These are phyloP conservation scores for Biscutella laevigata DNA, from an alignment of 441 rosid genomes.

Conservation along the genomic window DNA sequence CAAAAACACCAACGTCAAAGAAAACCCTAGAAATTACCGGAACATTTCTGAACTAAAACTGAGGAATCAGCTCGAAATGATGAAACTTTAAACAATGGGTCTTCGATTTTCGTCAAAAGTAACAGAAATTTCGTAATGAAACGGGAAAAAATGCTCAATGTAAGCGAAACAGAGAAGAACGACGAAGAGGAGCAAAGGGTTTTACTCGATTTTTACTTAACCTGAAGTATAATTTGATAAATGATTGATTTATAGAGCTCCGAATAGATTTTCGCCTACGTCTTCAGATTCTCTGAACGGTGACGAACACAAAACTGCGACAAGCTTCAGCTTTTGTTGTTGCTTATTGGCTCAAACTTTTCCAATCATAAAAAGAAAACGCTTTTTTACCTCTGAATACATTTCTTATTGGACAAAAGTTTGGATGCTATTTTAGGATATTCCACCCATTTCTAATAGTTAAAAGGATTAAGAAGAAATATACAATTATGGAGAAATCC, in stretches of 20 bases:
- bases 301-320: slow-evolving; percentile 16
- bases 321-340: slow-evolving; percentile 18
- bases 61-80: slow-evolving; percentile 5
- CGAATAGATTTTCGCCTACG: neutral
- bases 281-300: slow-evolving; percentile 8
- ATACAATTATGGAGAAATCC: no score
- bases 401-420: no score
- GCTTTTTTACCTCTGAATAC: neutral
- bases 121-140: neutral
- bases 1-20: neutral
- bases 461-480: no score
- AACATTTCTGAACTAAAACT: neutral
- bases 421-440: no score
- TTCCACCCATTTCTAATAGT: no score
- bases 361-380: neutral
- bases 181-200: neutral
- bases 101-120: neutral
- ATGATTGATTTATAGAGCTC: neutral
- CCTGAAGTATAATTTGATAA: neutral
- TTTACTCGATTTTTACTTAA: slow-evolving; percentile 2
- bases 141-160: no score
- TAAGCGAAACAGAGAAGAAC: neutral
- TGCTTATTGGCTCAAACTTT: slow-evolving; percentile 20
- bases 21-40: slow-evolving; percentile 24
- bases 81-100: slow-evolving; percentile 1